Base-by-base conservation (phyloP, 768 basidiomycete genomes). In the Agaricus subrufescens region DNA sequence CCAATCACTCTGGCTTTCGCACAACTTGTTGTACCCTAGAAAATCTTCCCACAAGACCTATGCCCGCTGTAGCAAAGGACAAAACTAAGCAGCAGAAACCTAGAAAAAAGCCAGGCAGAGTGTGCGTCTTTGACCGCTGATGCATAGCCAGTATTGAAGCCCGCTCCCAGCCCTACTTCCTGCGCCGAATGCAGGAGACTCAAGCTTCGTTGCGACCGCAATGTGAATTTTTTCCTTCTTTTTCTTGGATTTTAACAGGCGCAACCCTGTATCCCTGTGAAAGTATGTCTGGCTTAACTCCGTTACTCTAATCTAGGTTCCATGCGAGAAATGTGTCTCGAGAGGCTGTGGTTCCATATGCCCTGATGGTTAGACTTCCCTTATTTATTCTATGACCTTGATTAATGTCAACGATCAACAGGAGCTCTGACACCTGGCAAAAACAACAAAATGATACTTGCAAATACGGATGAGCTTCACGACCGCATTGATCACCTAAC, bases 291-390 rank as follows among this genome's bases (percentile, higher is more conserved):
- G 38, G 29, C 51, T 46, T 23, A 52, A 31, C 46, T 30, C 34
- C 54, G 51, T 30, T 52, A 2, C 42, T 45, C 47, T 44, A 39
- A 48, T 54, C 26, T 61, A 90, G 87, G 77, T 89, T 34, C 89
- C 89, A 10, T 91, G 89, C 70, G 85, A 86, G 69, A 89, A 83
- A 66, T 91, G 89, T 64, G 80, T 81, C 25, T 85, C 85, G 56
- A 76, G 88, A 63, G 89, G 89, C 34, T 91, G 87, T 63, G 82
- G 81, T 25, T 73, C 82, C 15, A 86, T 91, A 55, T 91, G 89
- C 69, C 89, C 89, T n/a, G 82, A 85, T 54, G 89, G 89, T 85
- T 60, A 44, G 65, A 52, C 40, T 50, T 40, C 47, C 46, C 56
- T 40, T 57, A 39, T 40, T 30, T 47, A 38, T 50, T 31, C 47